These are phyloP conservation scores for Solanum pinnatisectum DNA, from an alignment of 257 asterid genomes.

Conservation along the genomic window DNA sequence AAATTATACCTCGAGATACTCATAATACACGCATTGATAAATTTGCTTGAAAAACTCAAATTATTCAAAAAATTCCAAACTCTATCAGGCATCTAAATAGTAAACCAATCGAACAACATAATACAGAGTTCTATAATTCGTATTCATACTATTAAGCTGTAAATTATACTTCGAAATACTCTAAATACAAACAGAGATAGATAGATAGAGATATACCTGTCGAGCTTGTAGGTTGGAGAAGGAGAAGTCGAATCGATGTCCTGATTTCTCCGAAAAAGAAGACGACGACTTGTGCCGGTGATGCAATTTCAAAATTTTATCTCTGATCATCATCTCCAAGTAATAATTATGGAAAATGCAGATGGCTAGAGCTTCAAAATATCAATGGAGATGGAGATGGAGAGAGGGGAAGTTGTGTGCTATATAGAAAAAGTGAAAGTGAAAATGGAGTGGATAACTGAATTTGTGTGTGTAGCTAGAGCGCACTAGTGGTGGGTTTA, in stretches of 20 bases:
- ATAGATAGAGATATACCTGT: conserved; percentile 4
- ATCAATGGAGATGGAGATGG: neutral
- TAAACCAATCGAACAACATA: neutral
- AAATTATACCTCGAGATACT: neutral
- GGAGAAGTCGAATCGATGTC: conserved; percentile 24
- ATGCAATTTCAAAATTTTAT: conserved; percentile 31
- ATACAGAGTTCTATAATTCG: neutral
- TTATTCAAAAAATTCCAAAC: neutral
- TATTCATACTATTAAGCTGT: neutral
- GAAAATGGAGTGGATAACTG: neutral
- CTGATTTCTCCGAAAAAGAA: conserved; percentile 16
- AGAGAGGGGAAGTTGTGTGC: neutral
- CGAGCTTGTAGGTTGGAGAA: conserved; percentile 30
- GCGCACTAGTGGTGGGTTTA: neutral
- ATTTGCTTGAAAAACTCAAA: neutral
- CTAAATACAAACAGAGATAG: neutral
- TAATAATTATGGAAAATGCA: neutral
- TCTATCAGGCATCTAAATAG: neutral
- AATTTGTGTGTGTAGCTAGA: neutral
- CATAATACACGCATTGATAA: neutral
- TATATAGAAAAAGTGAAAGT: neutral
- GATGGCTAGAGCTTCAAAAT: neutral
- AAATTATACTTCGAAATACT: neutral
- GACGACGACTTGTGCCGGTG: conserved; percentile 25
- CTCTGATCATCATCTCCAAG: conserved; percentile 18